Base-by-base conservation (phyloP, 2,329 filamentous ascomycete genomes). In the Colletotrichum lindemuthianum region DNA sequence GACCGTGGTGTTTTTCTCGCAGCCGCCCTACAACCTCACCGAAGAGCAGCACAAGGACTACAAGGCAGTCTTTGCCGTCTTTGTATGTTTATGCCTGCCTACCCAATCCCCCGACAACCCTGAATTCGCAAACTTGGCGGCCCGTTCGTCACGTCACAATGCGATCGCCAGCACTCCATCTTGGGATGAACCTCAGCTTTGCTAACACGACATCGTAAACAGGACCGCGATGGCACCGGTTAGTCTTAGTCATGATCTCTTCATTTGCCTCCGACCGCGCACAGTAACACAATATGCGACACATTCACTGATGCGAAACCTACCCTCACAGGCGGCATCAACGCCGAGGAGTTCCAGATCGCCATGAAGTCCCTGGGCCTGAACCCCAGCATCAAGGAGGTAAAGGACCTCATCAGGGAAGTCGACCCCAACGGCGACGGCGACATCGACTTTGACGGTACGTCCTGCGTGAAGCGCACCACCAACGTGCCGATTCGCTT, bases 161-260 rank as follows among this genome's bases (percentile, higher is more conserved):
- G 39, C 40, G n/a, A 24, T 24, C 24, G 48, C 36, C 48, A n/a
- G 34, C 15, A 15, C 45, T 10, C n/a, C 32, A 12, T 45, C 49
- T 53, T 59, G 49, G 61, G 63, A 66, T 39, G 63, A 66, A 66
- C 59, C 39, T 52, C 59, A 8, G 36, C 41, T 51, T 16, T 43
- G 39, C 67, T 65, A 50, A 68, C 60, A 51, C 56, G 43, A 24
- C 48, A 11, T 32, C 48, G 11, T 15, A 11, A 24, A 51, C 51
- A 68, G 67, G 67, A 68, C 48, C 64, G 65, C 49, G 67, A 68
- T 67, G 65, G 65, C 56, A 68, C 67, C 15, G 67, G 67, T 68
- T 32, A 66, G 63, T 64, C 47, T 52, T 45, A 36, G 45, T 43
- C 9, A 16, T 11, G 3, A 15, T 10, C n/a, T 45, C 10, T 45